Percentiles rank a stretch among this genome's conserved stretches.
phyloP scores from a whole-genome alignment of 306 rosid species.

The Begonia masoniana region DNA sequence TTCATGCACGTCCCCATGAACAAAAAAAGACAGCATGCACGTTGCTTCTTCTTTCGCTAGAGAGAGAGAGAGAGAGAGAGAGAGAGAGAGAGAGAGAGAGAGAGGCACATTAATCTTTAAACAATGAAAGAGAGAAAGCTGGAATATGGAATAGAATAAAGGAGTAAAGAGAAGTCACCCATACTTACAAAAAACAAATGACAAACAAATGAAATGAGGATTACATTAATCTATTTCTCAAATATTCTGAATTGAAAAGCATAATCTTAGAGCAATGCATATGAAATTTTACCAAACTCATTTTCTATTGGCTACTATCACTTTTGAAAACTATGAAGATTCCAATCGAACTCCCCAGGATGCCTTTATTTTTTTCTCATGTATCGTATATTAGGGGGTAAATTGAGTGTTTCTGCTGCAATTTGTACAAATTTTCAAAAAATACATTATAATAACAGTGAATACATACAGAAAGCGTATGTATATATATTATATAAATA shows the following conservation, averaged over 20 bases:
- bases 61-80: conserved; percentile 13
- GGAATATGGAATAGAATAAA: conserved; percentile 12
- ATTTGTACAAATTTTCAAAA: background rate
- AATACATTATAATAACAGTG: background rate
- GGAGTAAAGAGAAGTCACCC: conserved; percentile 1
- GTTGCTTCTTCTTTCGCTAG: conserved; percentile 38
- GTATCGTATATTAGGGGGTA: no score
- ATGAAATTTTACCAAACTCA: background rate
- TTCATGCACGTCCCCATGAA: conserved; percentile 54
- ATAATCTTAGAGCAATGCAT: background rate
- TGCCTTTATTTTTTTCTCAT: no score
- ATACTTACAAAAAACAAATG: conserved; percentile 1
- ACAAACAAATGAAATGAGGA: conserved; percentile 1
- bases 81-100: conserved; percentile 24
- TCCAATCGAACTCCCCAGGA: no score
- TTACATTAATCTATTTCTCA: no score
- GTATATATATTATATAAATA: no score
- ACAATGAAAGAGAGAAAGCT: conserved; percentile 8
- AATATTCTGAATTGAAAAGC: no score
- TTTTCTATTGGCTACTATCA: background rate
- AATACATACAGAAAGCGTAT: conserved; percentile 2
- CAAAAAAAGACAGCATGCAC: conserved; percentile 47
- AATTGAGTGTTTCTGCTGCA: no score
- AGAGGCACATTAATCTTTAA: background rate
- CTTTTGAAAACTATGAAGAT: background rate